A percentile compares a stretch with the other conserved stretches of the same genome.
These are phyloP conservation scores for Saccharum spontaneum DNA, from an alignment of 176 grass and related monocot species.

Conservation along the genomic window DNA sequence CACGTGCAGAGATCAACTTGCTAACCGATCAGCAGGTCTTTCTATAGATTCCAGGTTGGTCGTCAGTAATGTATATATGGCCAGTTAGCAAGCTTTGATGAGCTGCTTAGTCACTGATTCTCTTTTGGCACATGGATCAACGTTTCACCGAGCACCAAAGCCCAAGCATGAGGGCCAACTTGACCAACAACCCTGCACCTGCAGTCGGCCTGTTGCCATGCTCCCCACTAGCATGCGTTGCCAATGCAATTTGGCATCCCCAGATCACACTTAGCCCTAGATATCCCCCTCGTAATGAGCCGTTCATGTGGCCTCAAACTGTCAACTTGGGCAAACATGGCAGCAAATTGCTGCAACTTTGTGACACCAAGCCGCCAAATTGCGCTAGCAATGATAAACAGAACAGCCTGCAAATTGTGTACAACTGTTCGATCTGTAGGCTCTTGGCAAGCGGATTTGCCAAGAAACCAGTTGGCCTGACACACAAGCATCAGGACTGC, in stretches of 20 bases:
- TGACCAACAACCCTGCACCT: background rate
- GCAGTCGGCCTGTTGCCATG: conserved; percentile 6
- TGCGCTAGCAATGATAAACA: background rate
- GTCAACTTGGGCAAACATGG: conserved; percentile 32
- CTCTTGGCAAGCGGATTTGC: conserved; percentile 4
- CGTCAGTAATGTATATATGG: background rate
- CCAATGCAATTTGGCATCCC: conserved; percentile 4
- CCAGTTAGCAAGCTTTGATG: background rate
- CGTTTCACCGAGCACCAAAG: conserved; percentile 3
- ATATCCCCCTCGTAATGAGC: background rate
- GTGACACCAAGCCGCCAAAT: background rate
- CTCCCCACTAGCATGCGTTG: conserved; percentile 27
- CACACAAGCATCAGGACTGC: background rate
- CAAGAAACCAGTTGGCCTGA: conserved; percentile 25
- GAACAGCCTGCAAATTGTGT: background rate
- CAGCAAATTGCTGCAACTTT: conserved; percentile 20
- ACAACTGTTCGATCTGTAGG: too few species aligned
- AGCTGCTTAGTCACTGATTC: background rate
- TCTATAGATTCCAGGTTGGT: conserved; percentile 18
- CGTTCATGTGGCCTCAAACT: conserved; percentile 29
- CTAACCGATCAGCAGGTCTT: background rate
- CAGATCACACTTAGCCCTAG: conserved; percentile 38
- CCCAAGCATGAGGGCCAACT: background rate
- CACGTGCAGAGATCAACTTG: conserved; percentile 25
- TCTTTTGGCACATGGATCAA: conserved; percentile 39